Percentiles rank a stretch among this genome's conserved stretches.
These are phyloP conservation scores for Epichloe baconii DNA, from an alignment of 2,329 filamentous ascomycete genomes.

Conservation along the genomic window DNA sequence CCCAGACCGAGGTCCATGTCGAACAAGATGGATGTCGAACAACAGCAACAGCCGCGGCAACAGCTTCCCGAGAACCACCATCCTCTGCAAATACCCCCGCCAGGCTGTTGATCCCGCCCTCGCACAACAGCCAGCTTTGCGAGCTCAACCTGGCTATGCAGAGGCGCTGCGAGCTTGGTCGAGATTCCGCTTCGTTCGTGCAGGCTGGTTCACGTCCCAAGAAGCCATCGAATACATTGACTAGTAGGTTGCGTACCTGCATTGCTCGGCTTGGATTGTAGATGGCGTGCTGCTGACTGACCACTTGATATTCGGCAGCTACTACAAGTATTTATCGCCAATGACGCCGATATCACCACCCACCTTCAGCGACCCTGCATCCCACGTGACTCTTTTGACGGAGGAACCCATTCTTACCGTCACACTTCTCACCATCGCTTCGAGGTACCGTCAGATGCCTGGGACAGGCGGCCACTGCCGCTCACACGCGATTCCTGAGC, in stretches of 20 bases:
- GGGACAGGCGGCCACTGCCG: constrained; percentile 72
- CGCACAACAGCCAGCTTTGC: constrained; percentile 28
- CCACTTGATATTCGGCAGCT: constrained; percentile 34
- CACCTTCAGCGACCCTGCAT: constrained; percentile 71
- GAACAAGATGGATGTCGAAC: constrained; percentile 6
- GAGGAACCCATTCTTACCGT: constrained; percentile 91
- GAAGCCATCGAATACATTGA: constrained; percentile 91
- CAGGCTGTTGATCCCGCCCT: constrained; percentile 34
- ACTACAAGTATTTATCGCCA: constrained; percentile 82
- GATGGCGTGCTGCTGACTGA: not conserved
- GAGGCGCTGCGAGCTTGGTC: constrained; percentile 80
- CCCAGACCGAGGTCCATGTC: constrained; percentile 7
- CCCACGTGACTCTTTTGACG: constrained; percentile 66
- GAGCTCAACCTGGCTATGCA: constrained; percentile 42
- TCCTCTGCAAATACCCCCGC: not conserved
- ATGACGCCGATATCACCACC: constrained; percentile 89
- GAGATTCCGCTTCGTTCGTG: constrained; percentile 84
- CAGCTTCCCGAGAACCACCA: not conserved
- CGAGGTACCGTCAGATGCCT: constrained; percentile 68
- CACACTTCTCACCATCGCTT: constrained; percentile 81
- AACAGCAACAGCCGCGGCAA: not conserved
- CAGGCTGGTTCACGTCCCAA: constrained; percentile 88
- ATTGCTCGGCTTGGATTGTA: not conserved
- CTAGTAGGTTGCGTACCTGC: constrained; percentile 45
- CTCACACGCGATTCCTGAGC: constrained; percentile 84